Conservation (phyloP, 2,329 filamentous ascomycete species). For the Rutstroemia sp. region DNA sequence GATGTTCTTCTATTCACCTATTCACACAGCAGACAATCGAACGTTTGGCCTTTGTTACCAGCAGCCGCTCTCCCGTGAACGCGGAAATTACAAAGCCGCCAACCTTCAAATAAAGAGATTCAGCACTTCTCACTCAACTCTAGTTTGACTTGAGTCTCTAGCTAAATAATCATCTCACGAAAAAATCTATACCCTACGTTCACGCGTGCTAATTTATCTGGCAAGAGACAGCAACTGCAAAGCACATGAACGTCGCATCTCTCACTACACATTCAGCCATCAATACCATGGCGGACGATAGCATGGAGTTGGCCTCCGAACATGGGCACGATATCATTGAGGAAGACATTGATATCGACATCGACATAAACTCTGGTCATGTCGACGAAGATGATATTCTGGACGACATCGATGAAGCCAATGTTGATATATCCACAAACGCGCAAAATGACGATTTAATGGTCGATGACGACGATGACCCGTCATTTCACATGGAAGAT, state of each 20-base stretch:
- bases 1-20: too few relatives aligned
- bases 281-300: constrained; percentile 33
- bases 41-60: too few relatives aligned
- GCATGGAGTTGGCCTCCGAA: constrained; percentile 48
- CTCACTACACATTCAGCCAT: constrained; percentile 1
- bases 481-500: constrained; percentile 33
- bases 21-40: too few relatives aligned
- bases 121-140: background rate
- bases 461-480: constrained; percentile 35
- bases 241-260: constrained; percentile 4
- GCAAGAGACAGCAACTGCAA: background rate
- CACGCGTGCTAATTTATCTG: background rate
- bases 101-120: too few relatives aligned
- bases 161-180: too few relatives aligned
- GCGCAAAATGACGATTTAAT: constrained; percentile 38
- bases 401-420: constrained; percentile 37
- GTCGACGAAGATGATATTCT: constrained; percentile 49
- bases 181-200: background rate
- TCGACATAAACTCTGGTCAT: constrained; percentile 39
- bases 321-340: constrained; percentile 33
- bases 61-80: too few relatives aligned
- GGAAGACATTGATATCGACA: constrained; percentile 51
- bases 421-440: constrained; percentile 1
- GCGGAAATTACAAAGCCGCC: too few relatives aligned
- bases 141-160: background rate